Evolutionary conservation across 768 basidiomycete species (phyloP), one percentile per base, ranked within the genome.

Genomic region (Pleurotus tuber-regium): DNA sequence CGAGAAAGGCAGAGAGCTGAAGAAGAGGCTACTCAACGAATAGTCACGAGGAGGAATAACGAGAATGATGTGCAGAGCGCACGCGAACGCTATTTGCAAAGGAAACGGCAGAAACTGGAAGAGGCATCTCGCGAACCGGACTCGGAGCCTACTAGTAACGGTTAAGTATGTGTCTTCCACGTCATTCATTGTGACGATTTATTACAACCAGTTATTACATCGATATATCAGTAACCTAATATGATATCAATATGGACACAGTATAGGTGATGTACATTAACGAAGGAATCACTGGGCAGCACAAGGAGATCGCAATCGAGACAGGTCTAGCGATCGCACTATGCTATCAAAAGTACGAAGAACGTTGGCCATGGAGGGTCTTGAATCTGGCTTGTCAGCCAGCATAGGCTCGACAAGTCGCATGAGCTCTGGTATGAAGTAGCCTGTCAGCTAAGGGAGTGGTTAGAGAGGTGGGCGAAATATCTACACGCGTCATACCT

Each of bases 21-120:
- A 48, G 73, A 82, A 46, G 83, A 85, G 60, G 81, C 78, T n/a
- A 73, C 77, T 30, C 83, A 83, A 61, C 77, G 86, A 53, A 74
- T 79, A 29, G 78, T 91, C 21, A 73, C 80, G 47, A 88, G 84
- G 64, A 78, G 92, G 54, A 96, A 95, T 63, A 84, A 78, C 23
- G 85, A 89, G 30, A 67, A 67, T n/a, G 82, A 84, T 48, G 80
- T 95, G 30, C 76, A 84, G 66, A 85, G 78, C 62, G 91, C 90
- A 11, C 79, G 78, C 48, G 80, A 85, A 54, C 78, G 92, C 48
- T 93, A 88, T 61, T 62, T 88, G 42, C 83, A 85, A 62, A 74
- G 94, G 60, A 97, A 97, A 71, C 81, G 87, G 43, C 80, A 79
- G 64, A 87, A 79, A 60, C 53, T 92, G 62, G 89, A 92, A 57